These are phyloP conservation scores for Lecanicillium sp. DNA, from an alignment of 2,329 filamentous ascomycete species.

Conservation along the genomic window DNA sequence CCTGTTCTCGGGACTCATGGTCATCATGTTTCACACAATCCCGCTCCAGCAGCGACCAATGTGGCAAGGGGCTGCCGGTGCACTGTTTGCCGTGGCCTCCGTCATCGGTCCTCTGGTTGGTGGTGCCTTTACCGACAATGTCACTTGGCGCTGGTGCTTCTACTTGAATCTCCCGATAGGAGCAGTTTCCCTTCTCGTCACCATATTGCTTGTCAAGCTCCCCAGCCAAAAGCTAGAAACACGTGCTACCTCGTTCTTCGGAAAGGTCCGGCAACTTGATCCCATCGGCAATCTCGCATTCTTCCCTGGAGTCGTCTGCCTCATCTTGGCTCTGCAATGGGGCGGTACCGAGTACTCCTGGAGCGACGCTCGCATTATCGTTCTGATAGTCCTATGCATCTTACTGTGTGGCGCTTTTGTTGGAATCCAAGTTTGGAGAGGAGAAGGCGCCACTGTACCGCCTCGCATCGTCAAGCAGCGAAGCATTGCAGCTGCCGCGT, in stretches of 20 bases:
- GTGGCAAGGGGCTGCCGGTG: conserved; percentile 31
- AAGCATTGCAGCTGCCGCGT: conserved; percentile 21
- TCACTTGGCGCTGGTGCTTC: conserved; percentile 26
- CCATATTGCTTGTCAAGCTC: conserved; percentile 21
- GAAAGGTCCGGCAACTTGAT: conserved; percentile 19
- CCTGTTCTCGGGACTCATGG: conserved; percentile 30
- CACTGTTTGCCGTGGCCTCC: conserved; percentile 33
- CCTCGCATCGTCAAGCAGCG: conserved; percentile 29
- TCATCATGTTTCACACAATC: conserved; percentile 24
- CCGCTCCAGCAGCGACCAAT: conserved; percentile 24
- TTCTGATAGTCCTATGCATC: conserved; percentile 25
- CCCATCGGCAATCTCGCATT: conserved; percentile 19
- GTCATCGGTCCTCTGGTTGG: conserved; percentile 18
- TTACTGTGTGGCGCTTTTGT: conserved; percentile 24
- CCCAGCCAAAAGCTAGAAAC: not conserved
- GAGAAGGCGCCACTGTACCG: conserved; percentile 31
- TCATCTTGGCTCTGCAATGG: conserved; percentile 41
- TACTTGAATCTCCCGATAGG: conserved; percentile 26
- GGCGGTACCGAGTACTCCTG: conserved; percentile 30
- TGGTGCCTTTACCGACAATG: conserved; percentile 20
- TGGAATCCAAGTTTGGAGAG: conserved; percentile 26
- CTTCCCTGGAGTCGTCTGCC: conserved; percentile 27
- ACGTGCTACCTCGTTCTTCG: not conserved
- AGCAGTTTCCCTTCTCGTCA: conserved; percentile 17
- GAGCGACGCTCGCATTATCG: conserved; percentile 26